phyloP scores from a whole-genome alignment of 2,329 filamentous ascomycete species.

The Hortaea werneckii region DNA sequence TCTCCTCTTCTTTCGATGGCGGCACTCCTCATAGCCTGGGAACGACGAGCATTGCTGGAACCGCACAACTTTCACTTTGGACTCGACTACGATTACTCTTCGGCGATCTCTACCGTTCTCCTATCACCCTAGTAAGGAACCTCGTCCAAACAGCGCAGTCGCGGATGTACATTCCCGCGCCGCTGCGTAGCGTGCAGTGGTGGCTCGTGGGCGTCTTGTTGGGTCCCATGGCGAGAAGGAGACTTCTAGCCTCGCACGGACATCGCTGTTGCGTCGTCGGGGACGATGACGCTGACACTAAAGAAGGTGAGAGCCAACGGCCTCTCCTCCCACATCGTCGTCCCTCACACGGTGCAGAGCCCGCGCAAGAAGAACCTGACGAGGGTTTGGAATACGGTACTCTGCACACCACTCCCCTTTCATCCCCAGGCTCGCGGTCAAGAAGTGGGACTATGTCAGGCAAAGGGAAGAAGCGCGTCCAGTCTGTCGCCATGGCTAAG shows the following conservation, averaged over 20 bases:
- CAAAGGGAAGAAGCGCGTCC: conserved; percentile 17
- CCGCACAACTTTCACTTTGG: conserved; percentile 9
- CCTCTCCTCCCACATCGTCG: conserved; percentile 5
- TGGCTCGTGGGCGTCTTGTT: conserved; percentile 23
- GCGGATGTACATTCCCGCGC: conserved; percentile 17
- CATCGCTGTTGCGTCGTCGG: not conserved
- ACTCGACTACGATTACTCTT: conserved; percentile 17
- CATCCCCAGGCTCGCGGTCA: not conserved
- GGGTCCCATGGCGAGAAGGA: conserved; percentile 28
- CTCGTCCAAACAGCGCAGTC: conserved; percentile 19
- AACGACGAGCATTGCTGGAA: not conserved
- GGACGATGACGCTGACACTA: not conserved
- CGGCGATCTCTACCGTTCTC: conserved; percentile 19
- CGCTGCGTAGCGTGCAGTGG: conserved; percentile 25
- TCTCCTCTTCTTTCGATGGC: no score
- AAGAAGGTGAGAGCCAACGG: conserved; percentile 1
- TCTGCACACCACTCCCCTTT: conserved; percentile 2
- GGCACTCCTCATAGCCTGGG: no score
- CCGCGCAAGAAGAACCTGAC: not conserved
- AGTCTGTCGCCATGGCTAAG: not conserved
- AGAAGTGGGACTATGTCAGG: conserved; percentile 5
- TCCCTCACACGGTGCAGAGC: conserved; percentile 1
- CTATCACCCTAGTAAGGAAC: conserved; percentile 21
- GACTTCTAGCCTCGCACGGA: conserved; percentile 5
- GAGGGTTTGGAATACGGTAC: conserved; percentile 16